Evolutionary conservation across 176 grass and related monocot species (phyloP).

Genomic region (Paspalum vaginatum): DNA sequence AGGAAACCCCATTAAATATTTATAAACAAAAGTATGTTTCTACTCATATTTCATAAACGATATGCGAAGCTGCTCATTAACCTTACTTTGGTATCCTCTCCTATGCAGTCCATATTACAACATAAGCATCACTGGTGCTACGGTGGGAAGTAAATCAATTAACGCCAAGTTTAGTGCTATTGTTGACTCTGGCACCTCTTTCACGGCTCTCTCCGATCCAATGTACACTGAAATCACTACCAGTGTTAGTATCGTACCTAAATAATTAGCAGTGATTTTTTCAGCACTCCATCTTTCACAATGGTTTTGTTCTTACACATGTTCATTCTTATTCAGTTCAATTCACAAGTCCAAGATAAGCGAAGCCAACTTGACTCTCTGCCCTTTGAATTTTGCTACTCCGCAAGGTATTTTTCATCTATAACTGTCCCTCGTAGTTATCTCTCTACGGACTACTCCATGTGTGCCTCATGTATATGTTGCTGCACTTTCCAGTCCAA

Average conservation of each 20-base stretch:
- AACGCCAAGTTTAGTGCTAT: constrained; percentile 52
- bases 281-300: not conserved
- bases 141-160: constrained; percentile 49
- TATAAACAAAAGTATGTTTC: constrained; percentile 57
- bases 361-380: not conserved
- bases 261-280: not conserved
- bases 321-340: constrained; percentile 57
- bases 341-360: constrained; percentile 60
- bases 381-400: constrained; percentile 91
- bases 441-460: not conserved
- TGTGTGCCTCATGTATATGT: constrained; percentile 27
- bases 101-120: constrained; percentile 75
- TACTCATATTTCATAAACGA: not conserved
- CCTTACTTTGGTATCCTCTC: not conserved
- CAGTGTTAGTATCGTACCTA: constrained; percentile 61
- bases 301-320: constrained; percentile 30
- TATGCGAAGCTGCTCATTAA: not conserved
- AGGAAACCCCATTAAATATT: constrained; percentile 75
- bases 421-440: not conserved
- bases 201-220: constrained; percentile 74
- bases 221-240: constrained; percentile 69
- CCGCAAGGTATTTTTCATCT: constrained; percentile 56
- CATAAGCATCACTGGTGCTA: constrained; percentile 64
- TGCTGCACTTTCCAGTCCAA: constrained; percentile 52
- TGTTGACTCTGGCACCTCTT: constrained; percentile 96